A percentile compares a stretch with the other conserved stretches of the same genome.
phyloP scores from a whole-genome alignment of 2,329 filamentous ascomycete species.

The Pseudogymnoascus sp. region DNA sequence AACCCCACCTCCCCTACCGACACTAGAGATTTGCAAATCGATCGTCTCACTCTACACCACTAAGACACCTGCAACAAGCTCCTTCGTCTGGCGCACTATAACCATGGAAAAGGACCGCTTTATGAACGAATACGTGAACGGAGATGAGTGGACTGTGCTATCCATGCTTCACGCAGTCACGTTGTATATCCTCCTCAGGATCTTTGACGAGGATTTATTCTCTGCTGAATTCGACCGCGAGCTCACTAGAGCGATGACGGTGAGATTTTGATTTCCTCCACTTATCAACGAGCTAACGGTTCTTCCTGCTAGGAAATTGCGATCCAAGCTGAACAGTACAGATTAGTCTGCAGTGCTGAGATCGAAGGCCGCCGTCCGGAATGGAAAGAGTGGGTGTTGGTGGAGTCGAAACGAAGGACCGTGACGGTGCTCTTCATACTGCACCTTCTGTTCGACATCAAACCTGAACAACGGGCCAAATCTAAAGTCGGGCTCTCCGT shows the following conservation, averaged over 20 bases:
- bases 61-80: conserved; percentile 16
- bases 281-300: conserved; percentile 11
- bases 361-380: conserved; percentile 15
- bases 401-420: conserved; percentile 17
- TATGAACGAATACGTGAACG: conserved; percentile 13
- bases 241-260: conserved; percentile 15
- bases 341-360: conserved; percentile 14
- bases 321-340: conserved; percentile 12
- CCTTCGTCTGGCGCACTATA: conserved; percentile 17
- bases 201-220: conserved; percentile 16
- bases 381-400: conserved; percentile 17
- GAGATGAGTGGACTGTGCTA: conserved; percentile 15
- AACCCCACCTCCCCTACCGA: conserved; percentile 8
- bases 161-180: conserved; percentile 17
- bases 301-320: conserved; percentile 10
- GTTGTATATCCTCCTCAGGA: conserved; percentile 17
- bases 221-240: conserved; percentile 16
- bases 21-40: conserved; percentile 17
- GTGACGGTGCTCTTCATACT: conserved; percentile 16
- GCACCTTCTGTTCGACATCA: conserved; percentile 16
- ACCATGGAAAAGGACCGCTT: conserved; percentile 17
- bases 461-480: conserved; percentile 15
- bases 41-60: conserved; percentile 14
- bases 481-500: conserved; percentile 15
- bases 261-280: conserved; percentile 11